Percentiles rank a stretch among this genome's conserved stretches.
These are phyloP conservation scores for Hypoxylon lenormandii DNA, from an alignment of 495 filamentous ascomycete species.

Conservation along the genomic window DNA sequence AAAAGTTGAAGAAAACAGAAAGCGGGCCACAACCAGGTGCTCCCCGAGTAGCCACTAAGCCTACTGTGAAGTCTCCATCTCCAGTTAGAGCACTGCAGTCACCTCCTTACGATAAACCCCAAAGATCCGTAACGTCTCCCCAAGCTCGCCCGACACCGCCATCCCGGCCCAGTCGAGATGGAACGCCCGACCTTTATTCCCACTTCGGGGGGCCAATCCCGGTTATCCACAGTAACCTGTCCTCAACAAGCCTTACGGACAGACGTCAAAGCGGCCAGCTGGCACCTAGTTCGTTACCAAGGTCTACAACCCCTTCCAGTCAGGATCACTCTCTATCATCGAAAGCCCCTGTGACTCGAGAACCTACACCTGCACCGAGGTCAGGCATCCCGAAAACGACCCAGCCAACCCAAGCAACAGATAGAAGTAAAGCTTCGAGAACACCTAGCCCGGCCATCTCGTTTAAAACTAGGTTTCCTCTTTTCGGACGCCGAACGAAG, in stretches of 20 bases:
- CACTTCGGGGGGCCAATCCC: slow-evolving; percentile 70
- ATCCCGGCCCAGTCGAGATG: slow-evolving; percentile 81
- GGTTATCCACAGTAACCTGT: slow-evolving; percentile 82
- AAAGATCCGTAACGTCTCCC: slow-evolving; percentile 48
- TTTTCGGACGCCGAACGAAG: slow-evolving; percentile 81
- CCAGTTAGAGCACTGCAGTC: slow-evolving; percentile 43
- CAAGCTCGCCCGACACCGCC: slow-evolving; percentile 60
- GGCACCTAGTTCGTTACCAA: slow-evolving; percentile 48
- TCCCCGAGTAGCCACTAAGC: slow-evolving; percentile 47
- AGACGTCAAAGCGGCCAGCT: slow-evolving; percentile 58
- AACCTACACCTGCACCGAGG: slow-evolving; percentile 55
- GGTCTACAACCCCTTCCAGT: slow-evolving; percentile 47
- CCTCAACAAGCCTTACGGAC: slow-evolving; percentile 61
- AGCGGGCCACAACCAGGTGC: slow-evolving; percentile 48
- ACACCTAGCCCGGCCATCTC: slow-evolving; percentile 63
- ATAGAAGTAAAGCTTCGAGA: slow-evolving; percentile 50
- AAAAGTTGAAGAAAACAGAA: slow-evolving; percentile 63
- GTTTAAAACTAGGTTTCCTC: slow-evolving; percentile 72
- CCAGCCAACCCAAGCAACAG: slow-evolving; percentile 47
- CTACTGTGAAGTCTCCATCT: slow-evolving; percentile 51
- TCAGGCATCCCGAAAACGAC: slow-evolving; percentile 42
- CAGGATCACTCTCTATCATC: slow-evolving; percentile 40
- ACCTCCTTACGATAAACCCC: slow-evolving; percentile 35
- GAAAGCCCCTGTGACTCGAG: slow-evolving; percentile 52
- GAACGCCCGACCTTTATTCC: slow-evolving; percentile 73